These are phyloP conservation scores for Paracoccidioides brasiliensis DNA, from an alignment of 2,329 filamentous ascomycete species.

Conservation along the genomic window DNA sequence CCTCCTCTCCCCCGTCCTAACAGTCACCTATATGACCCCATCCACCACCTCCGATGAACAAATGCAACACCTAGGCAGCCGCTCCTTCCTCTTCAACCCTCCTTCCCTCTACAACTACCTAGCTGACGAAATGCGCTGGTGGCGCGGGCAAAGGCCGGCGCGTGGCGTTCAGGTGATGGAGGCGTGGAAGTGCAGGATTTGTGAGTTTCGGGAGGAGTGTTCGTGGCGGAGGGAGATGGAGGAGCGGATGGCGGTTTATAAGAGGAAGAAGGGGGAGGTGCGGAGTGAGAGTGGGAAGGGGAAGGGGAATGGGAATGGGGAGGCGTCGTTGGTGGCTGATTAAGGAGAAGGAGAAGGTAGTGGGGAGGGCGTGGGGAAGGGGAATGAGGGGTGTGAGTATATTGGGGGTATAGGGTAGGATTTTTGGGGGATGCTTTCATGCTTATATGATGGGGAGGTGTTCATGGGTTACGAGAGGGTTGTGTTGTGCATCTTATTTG, in stretches of 20 bases:
- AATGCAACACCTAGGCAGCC: constrained; percentile 37
- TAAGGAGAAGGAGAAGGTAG: not conserved
- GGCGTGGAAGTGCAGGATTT: constrained; percentile 74
- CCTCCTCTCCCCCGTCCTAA: constrained; percentile 32
- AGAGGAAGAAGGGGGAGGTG: constrained; percentile 14
- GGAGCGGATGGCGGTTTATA: constrained; percentile 37
- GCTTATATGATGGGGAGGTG: too few relatives aligned
- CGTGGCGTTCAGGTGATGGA: constrained; percentile 70
- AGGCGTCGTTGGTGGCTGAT: not conserved
- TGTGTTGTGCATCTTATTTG: too few relatives aligned
- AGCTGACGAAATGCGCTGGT: constrained; percentile 64
- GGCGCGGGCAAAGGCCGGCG: constrained; percentile 61
- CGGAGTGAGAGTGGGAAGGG: not conserved
- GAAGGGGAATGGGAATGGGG: not conserved
- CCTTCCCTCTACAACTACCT: constrained; percentile 53
- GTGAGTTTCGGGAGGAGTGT: constrained; percentile 70
- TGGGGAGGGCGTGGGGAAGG: not conserved
- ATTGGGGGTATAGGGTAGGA: not conserved
- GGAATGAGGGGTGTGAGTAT: not conserved
- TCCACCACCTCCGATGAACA: constrained; percentile 13
- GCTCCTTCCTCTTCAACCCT: constrained; percentile 54
- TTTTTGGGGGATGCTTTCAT: too few relatives aligned
- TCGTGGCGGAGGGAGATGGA: constrained; percentile 63
- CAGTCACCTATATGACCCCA: constrained; percentile 32
- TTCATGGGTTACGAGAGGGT: too few relatives aligned